A percentile compares a stretch with the other conserved stretches of the same genome.
phyloP scores from a whole-genome alignment of 2,329 filamentous ascomycete genomes.

The Colletotrichum tamarilloi region DNA sequence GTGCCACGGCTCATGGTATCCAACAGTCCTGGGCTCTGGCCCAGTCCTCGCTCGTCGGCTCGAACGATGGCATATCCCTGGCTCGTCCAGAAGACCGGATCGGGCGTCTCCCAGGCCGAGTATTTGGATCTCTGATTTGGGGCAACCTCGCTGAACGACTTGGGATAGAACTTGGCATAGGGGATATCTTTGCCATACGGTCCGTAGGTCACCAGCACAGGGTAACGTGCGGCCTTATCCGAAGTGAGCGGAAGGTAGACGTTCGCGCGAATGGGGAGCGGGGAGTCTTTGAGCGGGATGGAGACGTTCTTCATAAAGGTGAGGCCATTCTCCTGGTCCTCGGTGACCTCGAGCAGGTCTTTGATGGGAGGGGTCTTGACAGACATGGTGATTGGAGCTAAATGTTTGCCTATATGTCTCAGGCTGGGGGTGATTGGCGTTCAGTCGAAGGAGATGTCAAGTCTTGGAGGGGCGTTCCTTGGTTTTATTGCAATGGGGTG shows the following conservation, averaged over 20 bases:
- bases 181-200: constrained; percentile 80
- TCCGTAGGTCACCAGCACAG: constrained; percentile 77
- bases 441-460: not conserved
- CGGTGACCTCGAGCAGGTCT: constrained; percentile 26
- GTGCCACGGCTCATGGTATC: constrained; percentile 62
- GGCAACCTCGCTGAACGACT: constrained; percentile 61
- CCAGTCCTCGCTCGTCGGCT: constrained; percentile 60
- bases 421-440: not conserved
- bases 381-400: constrained; percentile 3
- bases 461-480: not conserved
- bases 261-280: constrained; percentile 50
- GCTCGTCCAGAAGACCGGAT: constrained; percentile 66
- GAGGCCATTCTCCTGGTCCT: constrained; percentile 31
- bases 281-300: constrained; percentile 43
- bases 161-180: constrained; percentile 62
- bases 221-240: constrained; percentile 46
- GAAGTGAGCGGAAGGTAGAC: constrained; percentile 48
- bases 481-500: constrained; percentile 9
- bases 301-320: constrained; percentile 52
- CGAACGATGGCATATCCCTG: constrained; percentile 67
- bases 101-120: constrained; percentile 70
- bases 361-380: constrained; percentile 30
- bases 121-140: constrained; percentile 63
- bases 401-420: not conserved
- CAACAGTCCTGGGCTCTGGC: constrained; percentile 58